A percentile compares a stretch with the other conserved stretches of the same genome.
phyloP scores from a whole-genome alignment of 2,329 filamentous ascomycete species.

The Dothideomycetes sp. region DNA sequence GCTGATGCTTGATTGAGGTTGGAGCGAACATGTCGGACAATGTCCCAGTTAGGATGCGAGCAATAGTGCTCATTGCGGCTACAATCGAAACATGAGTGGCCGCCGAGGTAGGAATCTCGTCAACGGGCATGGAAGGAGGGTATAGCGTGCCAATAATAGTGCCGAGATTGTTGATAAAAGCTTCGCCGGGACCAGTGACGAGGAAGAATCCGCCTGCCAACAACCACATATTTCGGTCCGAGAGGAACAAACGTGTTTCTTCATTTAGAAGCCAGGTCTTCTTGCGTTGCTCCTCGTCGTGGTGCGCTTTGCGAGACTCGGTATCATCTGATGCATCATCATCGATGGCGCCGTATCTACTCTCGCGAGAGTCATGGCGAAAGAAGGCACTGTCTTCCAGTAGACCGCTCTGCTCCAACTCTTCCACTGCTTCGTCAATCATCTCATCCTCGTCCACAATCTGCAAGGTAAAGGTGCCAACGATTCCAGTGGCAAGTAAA shows the following conservation, averaged over 20 bases:
- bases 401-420: slow-evolving; percentile 79
- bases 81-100: slow-evolving; percentile 90
- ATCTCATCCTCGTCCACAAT: slow-evolving; percentile 78
- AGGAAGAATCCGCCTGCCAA: slow-evolving; percentile 86
- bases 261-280: slow-evolving; percentile 88
- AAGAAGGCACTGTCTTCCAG: slow-evolving; percentile 68
- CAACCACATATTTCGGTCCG: slow-evolving; percentile 91
- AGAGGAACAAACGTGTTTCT: slow-evolving; percentile 74
- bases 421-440: slow-evolving; percentile 81
- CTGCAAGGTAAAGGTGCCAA: slow-evolving; percentile 63
- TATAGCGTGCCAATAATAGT: slow-evolving; percentile 85
- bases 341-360: slow-evolving; percentile 53
- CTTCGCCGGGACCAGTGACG: slow-evolving; percentile 88
- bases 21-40: slow-evolving; percentile 80
- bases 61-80: slow-evolving; percentile 79
- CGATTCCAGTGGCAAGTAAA: slow-evolving; percentile 57
- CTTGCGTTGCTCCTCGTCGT: slow-evolving; percentile 52
- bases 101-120: slow-evolving; percentile 43
- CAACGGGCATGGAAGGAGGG: slow-evolving; percentile 37
- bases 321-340: slow-evolving; percentile 36
- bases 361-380: slow-evolving; percentile 24
- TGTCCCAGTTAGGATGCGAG: slow-evolving; percentile 78
- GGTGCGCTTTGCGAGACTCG: slow-evolving; percentile 31
- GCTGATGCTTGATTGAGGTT: slow-evolving; percentile 38
- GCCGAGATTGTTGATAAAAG: slow-evolving; percentile 94